Conservation (phyloP, 768 basidiomycete genomes). For the Russula sp. region DNA sequence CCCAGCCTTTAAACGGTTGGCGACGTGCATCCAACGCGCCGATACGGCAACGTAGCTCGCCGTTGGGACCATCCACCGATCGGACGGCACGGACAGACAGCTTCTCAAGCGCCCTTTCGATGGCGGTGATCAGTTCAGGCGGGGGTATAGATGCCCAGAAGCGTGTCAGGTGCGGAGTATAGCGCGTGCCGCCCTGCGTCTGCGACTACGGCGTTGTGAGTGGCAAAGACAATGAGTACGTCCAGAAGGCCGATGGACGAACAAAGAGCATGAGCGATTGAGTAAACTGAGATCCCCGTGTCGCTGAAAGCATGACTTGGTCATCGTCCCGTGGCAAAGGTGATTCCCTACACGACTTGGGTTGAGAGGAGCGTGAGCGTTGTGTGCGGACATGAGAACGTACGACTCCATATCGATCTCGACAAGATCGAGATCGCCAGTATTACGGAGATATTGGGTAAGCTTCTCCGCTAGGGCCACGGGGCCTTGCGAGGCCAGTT, state of each 20-base stretch:
- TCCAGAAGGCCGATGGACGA: slow-evolving; percentile 30
- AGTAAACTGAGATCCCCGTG: slow-evolving; percentile 66
- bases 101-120: slow-evolving; percentile 48
- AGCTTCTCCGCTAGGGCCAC: slow-evolving; percentile 61
- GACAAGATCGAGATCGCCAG: slow-evolving; percentile 72
- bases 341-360: slow-evolving; percentile 25
- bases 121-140: slow-evolving; percentile 42
- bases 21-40: slow-evolving; percentile 64
- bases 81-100: slow-evolving; percentile 34
- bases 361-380: neutral
- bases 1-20: slow-evolving; percentile 66
- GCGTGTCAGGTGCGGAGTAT: slow-evolving; percentile 71
- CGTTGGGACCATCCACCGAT: slow-evolving; percentile 12
- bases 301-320: slow-evolving; percentile 51
- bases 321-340: slow-evolving; percentile 52
- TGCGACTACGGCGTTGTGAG: slow-evolving; percentile 53
- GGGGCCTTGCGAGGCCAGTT: slow-evolving; percentile 49
- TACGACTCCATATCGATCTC: slow-evolving; percentile 46
- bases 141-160: slow-evolving; percentile 68
- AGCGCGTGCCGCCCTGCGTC: slow-evolving; percentile 68
- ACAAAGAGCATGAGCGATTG: slow-evolving; percentile 80
- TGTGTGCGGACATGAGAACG: slow-evolving; percentile 16
- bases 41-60: slow-evolving; percentile 40
- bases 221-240: neutral
- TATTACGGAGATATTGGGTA: slow-evolving; percentile 56